Base-by-base conservation (phyloP, 2,329 filamentous ascomycete genomes). In the Xylaria sp. region DNA sequence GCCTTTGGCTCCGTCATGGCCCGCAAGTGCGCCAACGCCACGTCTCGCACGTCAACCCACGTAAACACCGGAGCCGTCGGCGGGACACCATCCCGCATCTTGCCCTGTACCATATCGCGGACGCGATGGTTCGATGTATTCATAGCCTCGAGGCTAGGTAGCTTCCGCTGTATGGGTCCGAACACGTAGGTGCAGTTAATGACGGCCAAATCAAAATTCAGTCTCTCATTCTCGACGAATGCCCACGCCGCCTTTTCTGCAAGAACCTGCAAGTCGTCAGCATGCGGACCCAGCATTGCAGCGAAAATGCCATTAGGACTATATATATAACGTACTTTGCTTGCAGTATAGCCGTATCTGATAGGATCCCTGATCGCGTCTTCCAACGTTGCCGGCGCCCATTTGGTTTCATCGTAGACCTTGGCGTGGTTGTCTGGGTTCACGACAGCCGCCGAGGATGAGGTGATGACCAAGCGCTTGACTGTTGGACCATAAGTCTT, bases 111-210 rank as follows among this genome's bases (percentile, higher is more conserved):
- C 54, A 91, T 77, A 63, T 89, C 82, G 8, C 85, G 79, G 57
- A 92, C 83, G 19, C 88, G 84, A 68, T 87, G 83, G 73, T 92
- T 93, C 14, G 89, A 91, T 1, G 89, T 91, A 77, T 93, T 94
- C 64, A 93, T 78, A 1, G 78, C 78, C n/a, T 86, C 83, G 0
- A 91, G 79, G 21, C 79, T 83, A 64, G 87, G 83, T 2, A 92
- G 80, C 67, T 87, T 87, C 68, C 89, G 83, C 52, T 87, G 83
- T 7, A 89, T 76, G 0, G 89, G 88, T 0, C 89, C 88, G 42
- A 89, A 83, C 0, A 88, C 86, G 58, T 86, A 79, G 0, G 88
- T 87, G 54, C 85, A 84, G 70, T 86, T 86, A 69, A 91, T 85
- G 5, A 85, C 86, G 11, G 83, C 78, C 31, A 91, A 72, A 43